phyloP scores from a whole-genome alignment of 148 eudicot genomes.

The Linanthus parryae region DNA sequence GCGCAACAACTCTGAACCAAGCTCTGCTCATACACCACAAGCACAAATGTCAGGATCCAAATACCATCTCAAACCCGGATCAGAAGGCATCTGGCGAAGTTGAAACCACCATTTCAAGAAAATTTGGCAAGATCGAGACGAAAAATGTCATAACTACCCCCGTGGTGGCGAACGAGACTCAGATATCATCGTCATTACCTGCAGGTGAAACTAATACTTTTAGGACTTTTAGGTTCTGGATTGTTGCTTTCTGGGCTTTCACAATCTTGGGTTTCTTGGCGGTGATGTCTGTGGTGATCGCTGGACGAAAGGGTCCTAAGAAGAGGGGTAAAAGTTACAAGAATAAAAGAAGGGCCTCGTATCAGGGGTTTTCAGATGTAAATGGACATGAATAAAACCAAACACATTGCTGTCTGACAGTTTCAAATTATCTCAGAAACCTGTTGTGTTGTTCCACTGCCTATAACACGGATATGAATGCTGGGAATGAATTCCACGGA shows the following conservation, averaged over 20 bases:
- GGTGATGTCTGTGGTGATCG: constrained; percentile 35
- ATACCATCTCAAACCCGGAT: constrained; percentile 16
- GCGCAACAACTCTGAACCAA: constrained; percentile 55
- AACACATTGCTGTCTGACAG: too few relatives aligned
- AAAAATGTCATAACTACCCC: constrained; percentile 9
- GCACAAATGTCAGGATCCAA: constrained; percentile 50
- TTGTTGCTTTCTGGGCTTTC: constrained; percentile 49
- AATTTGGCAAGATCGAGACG: constrained; percentile 33
- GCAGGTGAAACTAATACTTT: constrained; percentile 23
- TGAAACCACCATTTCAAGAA: constrained; percentile 26
- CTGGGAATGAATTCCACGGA: too few relatives aligned
- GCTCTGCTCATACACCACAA: constrained; percentile 64
- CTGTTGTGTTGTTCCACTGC: too few relatives aligned
- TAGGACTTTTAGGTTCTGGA: constrained; percentile 56
- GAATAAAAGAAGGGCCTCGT: constrained; percentile 42
- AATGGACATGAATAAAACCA: constrained; percentile 45
- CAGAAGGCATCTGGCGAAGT: constrained; percentile 5
- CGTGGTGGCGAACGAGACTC: constrained; percentile 17
- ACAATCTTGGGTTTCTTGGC: constrained; percentile 47
- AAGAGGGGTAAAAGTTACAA: constrained; percentile 52
- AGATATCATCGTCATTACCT: constrained; percentile 27
- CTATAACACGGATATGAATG: too few relatives aligned
- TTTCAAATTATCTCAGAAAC: too few relatives aligned
- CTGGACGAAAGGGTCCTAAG: constrained; percentile 42
- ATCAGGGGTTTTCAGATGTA: constrained; percentile 33